Percentiles rank a stretch among this genome's conserved stretches.
Conservation (phyloP, 257 asterid species). For the Lycium barbarum region DNA sequence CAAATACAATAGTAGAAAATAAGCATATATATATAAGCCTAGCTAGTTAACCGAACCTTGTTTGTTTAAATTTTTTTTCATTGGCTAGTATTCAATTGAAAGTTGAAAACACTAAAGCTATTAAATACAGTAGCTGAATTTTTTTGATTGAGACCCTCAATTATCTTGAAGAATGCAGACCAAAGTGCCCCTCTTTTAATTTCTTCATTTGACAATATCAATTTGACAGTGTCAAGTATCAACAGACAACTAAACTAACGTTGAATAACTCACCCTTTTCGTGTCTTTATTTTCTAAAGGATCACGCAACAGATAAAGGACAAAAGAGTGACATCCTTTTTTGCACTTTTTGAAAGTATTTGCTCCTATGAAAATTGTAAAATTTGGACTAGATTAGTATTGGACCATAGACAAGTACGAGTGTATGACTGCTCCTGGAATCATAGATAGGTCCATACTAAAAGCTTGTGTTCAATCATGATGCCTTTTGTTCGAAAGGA, state of each 20-base stretch:
- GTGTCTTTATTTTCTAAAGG: conserved; percentile 7
- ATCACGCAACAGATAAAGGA: conserved; percentile 11
- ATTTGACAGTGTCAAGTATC: not conserved
- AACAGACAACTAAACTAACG: conserved; percentile 7
- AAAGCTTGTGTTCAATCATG: not conserved
- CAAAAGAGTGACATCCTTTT: not conserved
- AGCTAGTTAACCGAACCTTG: not conserved
- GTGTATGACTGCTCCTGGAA: too few species aligned
- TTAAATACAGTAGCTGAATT: too few species aligned
- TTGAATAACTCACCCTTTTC: not conserved
- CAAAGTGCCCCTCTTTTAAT: not conserved
- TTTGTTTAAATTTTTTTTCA: too few species aligned
- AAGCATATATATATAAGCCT: too few species aligned
- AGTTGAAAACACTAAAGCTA: not conserved
- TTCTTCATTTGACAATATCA: not conserved
- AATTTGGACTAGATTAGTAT: not conserved
- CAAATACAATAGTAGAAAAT: too few species aligned
- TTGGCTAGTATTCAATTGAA: not conserved
- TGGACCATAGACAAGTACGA: not conserved
- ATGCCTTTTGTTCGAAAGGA: not conserved
- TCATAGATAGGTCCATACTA: not conserved
- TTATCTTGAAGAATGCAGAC: not conserved
- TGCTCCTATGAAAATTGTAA: not conserved
- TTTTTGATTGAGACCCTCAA: not conserved
- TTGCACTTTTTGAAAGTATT: not conserved